Evolutionary conservation across 1,284 basidiomycete genomes (phyloP), one percentile per base, ranked within the genome.

Genomic region (Trametes hirsuta): DNA sequence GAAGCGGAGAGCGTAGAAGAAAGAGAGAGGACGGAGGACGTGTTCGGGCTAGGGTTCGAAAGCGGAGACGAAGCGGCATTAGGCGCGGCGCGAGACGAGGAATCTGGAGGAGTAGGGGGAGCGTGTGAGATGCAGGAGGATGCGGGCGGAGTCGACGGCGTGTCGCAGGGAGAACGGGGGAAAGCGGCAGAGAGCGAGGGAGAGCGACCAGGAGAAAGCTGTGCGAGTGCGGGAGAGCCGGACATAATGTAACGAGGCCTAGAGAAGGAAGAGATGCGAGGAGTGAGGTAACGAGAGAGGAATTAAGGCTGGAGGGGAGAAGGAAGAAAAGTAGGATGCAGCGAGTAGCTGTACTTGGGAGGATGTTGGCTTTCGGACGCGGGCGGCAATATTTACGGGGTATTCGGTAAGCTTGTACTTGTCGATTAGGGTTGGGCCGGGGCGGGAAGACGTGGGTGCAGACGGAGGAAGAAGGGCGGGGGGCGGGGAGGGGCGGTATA

Each of bases 311-410:
- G 37, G 18, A 21, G 42, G 34, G 58, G 22, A 35, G 56, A 47
- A 49, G 53, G 46, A 39, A 51, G 15, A 58, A 54, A 66, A 56
- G 47, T 66, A 66, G 61, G 53, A 61, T 66, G 64, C 64, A 66
- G 64, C 49, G 64, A 57, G 55, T 66, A 66, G 64, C 44, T 66
- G 61, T 66, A 66, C 46, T 53, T 41, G 61, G 60, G 53, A 34
- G 41, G 49, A 48, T 39, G 55, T 54, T 40, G 52, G 25, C n/a
- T 36, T 44, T 42, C 24, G 34, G 44, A 39, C 36, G 49, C 42
- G 34, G 25, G 22, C 15, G 59, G 45, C 24, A 34, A 53, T 62
- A 58, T 48, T 59, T 60, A 53, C 57, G 51, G 47, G 56, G 51
- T 59, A 61, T 58, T 44, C 37, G 40, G 47, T 64, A 61, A 52